These are phyloP conservation scores for Podaxis mareebaensis DNA, from an alignment of 768 basidiomycete genomes.

Conservation along the genomic window DNA sequence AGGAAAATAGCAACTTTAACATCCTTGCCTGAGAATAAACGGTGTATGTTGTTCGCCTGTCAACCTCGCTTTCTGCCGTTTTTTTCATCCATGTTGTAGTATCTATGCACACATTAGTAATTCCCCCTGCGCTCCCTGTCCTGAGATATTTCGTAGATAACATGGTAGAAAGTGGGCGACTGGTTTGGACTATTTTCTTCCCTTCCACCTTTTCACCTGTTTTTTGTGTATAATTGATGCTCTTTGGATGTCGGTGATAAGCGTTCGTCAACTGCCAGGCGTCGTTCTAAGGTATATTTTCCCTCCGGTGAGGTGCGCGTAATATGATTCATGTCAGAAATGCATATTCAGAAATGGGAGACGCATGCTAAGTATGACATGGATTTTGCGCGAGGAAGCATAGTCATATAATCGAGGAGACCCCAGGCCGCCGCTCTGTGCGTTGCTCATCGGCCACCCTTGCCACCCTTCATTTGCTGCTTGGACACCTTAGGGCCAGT, in stretches of 20 bases:
- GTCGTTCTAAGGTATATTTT: not conserved
- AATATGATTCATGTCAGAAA: not conserved
- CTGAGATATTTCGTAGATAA: slow-evolving; percentile 12
- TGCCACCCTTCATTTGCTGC: slow-evolving; percentile 94
- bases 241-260: not conserved
- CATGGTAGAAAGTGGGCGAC: not conserved
- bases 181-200: slow-evolving; percentile 8
- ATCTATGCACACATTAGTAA: slow-evolving; percentile 30
- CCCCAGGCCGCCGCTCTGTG: slow-evolving; percentile 5
- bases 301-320: not conserved
- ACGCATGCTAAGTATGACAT: slow-evolving; percentile 23
- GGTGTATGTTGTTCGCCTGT: slow-evolving; percentile 9
- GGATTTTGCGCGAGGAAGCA: slow-evolving; percentile 27
- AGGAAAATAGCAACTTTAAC: slow-evolving; percentile 36
- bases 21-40: slow-evolving; percentile 2
- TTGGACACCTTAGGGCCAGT: slow-evolving; percentile 87
- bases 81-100: slow-evolving; percentile 27
- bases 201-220: not conserved
- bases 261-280: not conserved
- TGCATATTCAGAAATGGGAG: not conserved
- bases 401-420: slow-evolving; percentile 23
- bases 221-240: slow-evolving; percentile 2
- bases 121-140: slow-evolving; percentile 18
- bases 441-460: slow-evolving; percentile 63
- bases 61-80: slow-evolving; percentile 13